Evolutionary conservation across 257 asterid genomes (phyloP), one percentile per base, ranked within the genome.

Genomic region (Solanum sitiens): DNA sequence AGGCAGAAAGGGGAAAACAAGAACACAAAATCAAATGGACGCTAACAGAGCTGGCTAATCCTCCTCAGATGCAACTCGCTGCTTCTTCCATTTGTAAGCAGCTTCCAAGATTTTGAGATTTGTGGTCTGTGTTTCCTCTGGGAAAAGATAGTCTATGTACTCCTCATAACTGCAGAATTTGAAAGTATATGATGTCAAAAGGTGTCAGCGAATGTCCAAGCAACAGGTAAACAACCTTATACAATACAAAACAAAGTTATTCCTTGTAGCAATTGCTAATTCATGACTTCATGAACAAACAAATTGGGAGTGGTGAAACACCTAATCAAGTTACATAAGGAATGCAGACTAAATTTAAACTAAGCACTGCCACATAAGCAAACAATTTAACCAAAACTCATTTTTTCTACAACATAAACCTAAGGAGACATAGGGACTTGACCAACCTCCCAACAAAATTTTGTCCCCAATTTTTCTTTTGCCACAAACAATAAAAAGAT

Each of bases 51-150:
- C 35, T 72, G 30, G 42, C 80, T 93, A 93, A 89, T 96, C 96
- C 82, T 94, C 94, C 20, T 91, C 92, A 0, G 93, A 86, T 61
- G 87, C 67, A 83, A 90, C 11, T 86, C 93, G 95, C 89, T 95
- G 98, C 90, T 95, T 95, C 94, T 97, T 97, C 99, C 99, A 97
- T 67, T 91, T 93, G 89, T 92, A 94, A 18, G 99, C 99, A 13
- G 99, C 99, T 89, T 95, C 98, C 92, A 95, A 87, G 44, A 95
- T 95, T 88, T 95, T 97, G 20, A 97, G 94, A 71, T 93, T 93
- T 4, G 98, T 91, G 3, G 95, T 91, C 80, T 92, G 96, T 2
- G 94, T 89, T 86, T 97, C 99, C 90, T 97, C 99, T 5, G 99
- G 99, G 95, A 95, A 97, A 0, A 95, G 90, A 85, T 97, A 97